Base-by-base conservation (phyloP, 2,329 filamentous ascomycete genomes). In the Microdochium nivale region DNA sequence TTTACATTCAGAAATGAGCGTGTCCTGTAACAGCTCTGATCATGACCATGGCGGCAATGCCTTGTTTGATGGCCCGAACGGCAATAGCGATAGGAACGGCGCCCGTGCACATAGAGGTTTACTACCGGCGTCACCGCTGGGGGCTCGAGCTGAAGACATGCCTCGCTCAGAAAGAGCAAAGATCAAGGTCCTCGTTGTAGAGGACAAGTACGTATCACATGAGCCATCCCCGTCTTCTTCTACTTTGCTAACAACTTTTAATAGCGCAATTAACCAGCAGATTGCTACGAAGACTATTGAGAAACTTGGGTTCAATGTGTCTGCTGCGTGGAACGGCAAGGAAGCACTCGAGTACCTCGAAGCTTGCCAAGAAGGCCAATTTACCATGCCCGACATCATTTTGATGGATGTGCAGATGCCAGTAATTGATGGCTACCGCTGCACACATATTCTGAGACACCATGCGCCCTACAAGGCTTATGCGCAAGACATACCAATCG, bases 321-420 rank as follows among this genome's bases (percentile, higher is more conserved):
- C 75, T 7, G 87, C 86, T 1, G 82, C 84, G 0, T 89, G 85
- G 84, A 90, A 90, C 59, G 88, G 88, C 24, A 81, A 86, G 63
- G 87, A 92, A 62, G 88, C 86, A 1, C 72, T 92, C 16, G 84
- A 90, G 21, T 90, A 90, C 62, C 71, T 92, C 16, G 64, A 77
- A 47, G 75, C 74, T 2, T 78, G 81, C 1, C 72, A 76, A 23
- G 60, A 68, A 8, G 76, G 73, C 25, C 70, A 73, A 27, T 72
- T 78, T 46, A 68, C 70, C 11, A 81, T 80, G 49, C 87, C 88
- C 0, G 81, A 89, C 57, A 81, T 92, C 8, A 89, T 92, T 51
- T 70, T 91, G 37, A 88, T 89, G 86, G 86, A 89, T 61, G 83
- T 87, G 1, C 84, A 88, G 65, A 87, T 88, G 82, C 81, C 83